phyloP scores from a whole-genome alignment of 2,329 filamentous ascomycete species.

The Fusarium kyushuense region DNA sequence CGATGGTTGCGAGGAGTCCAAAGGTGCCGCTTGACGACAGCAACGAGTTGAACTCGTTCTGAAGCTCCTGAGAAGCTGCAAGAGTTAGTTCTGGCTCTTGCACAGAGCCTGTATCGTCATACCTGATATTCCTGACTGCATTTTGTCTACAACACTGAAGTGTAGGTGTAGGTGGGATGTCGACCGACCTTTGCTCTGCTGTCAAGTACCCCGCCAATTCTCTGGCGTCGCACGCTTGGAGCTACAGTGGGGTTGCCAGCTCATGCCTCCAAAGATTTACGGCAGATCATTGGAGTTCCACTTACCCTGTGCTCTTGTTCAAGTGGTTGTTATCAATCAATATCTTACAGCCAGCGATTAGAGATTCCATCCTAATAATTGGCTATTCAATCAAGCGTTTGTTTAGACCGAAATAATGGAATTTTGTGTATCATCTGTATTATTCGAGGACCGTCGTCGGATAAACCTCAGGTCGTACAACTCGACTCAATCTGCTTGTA shows the following conservation, averaged over 20 bases:
- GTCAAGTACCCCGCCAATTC: slow-evolving; percentile 48
- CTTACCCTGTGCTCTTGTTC: slow-evolving; percentile 37
- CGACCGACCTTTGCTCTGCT: slow-evolving; percentile 31
- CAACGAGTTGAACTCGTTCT: slow-evolving; percentile 77
- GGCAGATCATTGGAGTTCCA: slow-evolving; percentile 1
- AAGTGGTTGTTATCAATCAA: background rate
- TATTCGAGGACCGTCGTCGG: background rate
- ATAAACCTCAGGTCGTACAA: background rate
- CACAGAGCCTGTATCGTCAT: slow-evolving; percentile 37
- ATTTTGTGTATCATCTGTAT: background rate
- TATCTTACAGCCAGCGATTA: background rate
- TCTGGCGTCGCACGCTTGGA: slow-evolving; percentile 26
- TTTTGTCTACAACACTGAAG: slow-evolving; percentile 51
- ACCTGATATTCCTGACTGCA: slow-evolving; percentile 87
- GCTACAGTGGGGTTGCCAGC: slow-evolving; percentile 41
- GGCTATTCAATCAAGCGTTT: background rate
- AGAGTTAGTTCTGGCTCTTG: slow-evolving; percentile 4
- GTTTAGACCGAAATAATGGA: background rate
- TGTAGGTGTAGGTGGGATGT: slow-evolving; percentile 28
- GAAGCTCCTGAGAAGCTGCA: slow-evolving; percentile 81
- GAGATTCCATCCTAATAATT: background rate
- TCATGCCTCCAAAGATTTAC: slow-evolving; percentile 18
- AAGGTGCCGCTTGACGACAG: slow-evolving; percentile 72
- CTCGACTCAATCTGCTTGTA: background rate
- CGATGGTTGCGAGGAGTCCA: slow-evolving; percentile 78